Evolutionary conservation across 371 early-diverging fungal genomes (phyloP).

Genomic region (Mucor plumbeus): DNA sequence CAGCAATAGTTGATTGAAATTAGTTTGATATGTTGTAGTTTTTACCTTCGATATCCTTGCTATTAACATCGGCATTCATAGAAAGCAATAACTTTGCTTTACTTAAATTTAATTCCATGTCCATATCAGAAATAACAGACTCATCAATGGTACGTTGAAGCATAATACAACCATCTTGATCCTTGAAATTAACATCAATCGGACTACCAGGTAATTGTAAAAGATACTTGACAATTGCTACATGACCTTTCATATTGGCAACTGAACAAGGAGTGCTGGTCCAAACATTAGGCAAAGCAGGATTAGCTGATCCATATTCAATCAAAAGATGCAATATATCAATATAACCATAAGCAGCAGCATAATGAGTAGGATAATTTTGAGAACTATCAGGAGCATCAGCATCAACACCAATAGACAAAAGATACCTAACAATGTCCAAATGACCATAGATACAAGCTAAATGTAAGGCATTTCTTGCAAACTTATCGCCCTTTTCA

Average conservation of each 20-base stretch:
- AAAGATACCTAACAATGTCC: slow-evolving; percentile 44
- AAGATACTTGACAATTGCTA: slow-evolving; percentile 53
- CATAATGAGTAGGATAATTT: slow-evolving; percentile 62
- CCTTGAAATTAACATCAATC: slow-evolving; percentile 56
- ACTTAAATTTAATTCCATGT: slow-evolving; percentile 38
- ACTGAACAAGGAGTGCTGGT: slow-evolving; percentile 60
- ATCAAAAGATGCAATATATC: slow-evolving; percentile 49
- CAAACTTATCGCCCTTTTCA: slow-evolving; percentile 49
- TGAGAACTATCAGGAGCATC: slow-evolving; percentile 53
- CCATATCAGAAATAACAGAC: slow-evolving; percentile 25
- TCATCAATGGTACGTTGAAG: slow-evolving; percentile 50
- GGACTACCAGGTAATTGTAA: slow-evolving; percentile 32
- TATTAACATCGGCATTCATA: slow-evolving; percentile 48
- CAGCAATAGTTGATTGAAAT: not conserved
- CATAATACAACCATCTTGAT: slow-evolving; percentile 54
- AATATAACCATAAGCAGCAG: slow-evolving; percentile 61
- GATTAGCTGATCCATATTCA: slow-evolving; percentile 48
- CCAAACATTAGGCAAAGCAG: slow-evolving; percentile 58
- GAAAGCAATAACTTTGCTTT: slow-evolving; percentile 45
- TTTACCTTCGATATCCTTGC: slow-evolving; percentile 47
- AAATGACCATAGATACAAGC: slow-evolving; percentile 58
- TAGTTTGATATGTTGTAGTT: not conserved
- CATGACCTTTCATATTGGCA: slow-evolving; percentile 66
- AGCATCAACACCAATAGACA: slow-evolving; percentile 54
- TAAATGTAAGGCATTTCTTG: slow-evolving; percentile 55